These are phyloP conservation scores for Setomelanomma holmii DNA, from an alignment of 2,329 filamentous ascomycete genomes.

Conservation along the genomic window DNA sequence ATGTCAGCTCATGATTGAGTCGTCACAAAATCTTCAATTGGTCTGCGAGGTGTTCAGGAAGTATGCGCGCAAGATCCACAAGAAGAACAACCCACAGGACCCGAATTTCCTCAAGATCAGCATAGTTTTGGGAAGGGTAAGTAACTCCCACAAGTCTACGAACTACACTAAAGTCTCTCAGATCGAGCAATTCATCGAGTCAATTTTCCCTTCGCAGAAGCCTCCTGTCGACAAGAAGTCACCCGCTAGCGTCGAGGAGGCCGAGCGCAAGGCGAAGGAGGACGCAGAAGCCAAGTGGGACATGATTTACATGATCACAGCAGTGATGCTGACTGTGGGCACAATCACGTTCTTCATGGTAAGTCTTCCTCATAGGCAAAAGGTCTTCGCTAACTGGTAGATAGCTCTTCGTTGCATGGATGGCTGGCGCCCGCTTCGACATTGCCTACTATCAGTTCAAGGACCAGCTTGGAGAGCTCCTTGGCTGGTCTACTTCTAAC, in stretches of 20 bases:
- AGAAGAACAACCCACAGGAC: slow-evolving; percentile 93
- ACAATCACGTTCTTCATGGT: slow-evolving; percentile 83
- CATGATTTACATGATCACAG: slow-evolving; percentile 67
- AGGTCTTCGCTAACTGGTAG: slow-evolving; percentile 21
- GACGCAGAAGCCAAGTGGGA: slow-evolving; percentile 62
- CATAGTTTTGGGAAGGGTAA: slow-evolving; percentile 83
- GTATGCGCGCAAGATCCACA: slow-evolving; percentile 82
- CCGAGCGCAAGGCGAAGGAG: slow-evolving; percentile 60
- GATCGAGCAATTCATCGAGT: slow-evolving; percentile 96
- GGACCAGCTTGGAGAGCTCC: slow-evolving; percentile 54
- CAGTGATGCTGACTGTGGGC: slow-evolving; percentile 72
- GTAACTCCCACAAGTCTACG: slow-evolving; percentile 22
- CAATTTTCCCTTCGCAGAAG: slow-evolving; percentile 85
- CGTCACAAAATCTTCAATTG: slow-evolving; percentile 84
- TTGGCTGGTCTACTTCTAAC: slow-evolving; percentile 25
- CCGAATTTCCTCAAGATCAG: slow-evolving; percentile 93
- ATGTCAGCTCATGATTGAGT: slow-evolving; percentile 89
- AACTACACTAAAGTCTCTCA: slow-evolving; percentile 48
- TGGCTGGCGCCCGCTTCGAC: slow-evolving; percentile 84
- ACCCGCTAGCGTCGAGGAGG: slow-evolving; percentile 60
- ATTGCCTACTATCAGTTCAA: slow-evolving; percentile 66
- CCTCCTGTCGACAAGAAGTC: slow-evolving; percentile 57
- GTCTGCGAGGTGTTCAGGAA: slow-evolving; percentile 82
- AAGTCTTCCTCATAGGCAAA: slow-evolving; percentile 45
- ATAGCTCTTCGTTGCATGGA: slow-evolving; percentile 79